A percentile compares a stretch with the other conserved stretches of the same genome.
These are phyloP conservation scores for Setomelanomma holmii DNA, from an alignment of 2,329 filamentous ascomycete genomes.

Conservation along the genomic window DNA sequence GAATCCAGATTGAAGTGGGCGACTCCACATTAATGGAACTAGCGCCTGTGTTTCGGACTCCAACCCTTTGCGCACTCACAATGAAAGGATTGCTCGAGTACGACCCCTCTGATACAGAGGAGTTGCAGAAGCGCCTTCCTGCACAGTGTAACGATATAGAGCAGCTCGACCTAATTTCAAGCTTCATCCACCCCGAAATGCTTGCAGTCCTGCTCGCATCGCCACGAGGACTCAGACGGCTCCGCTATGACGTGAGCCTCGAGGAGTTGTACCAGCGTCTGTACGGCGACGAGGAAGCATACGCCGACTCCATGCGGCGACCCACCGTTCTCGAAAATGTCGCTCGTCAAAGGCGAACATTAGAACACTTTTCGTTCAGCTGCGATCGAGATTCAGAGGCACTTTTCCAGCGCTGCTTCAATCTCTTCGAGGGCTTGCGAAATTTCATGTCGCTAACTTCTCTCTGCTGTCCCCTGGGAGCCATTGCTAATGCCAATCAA, in stretches of 20 bases:
- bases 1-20: not conserved
- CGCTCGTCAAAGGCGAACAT: no score
- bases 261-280: not conserved
- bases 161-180: slow-evolving; percentile 19
- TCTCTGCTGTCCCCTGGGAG: no score
- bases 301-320: not conserved
- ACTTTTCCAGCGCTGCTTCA: no score
- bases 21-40: not conserved
- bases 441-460: no score
- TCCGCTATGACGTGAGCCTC: slow-evolving; percentile 2
- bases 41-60: slow-evolving; percentile 15
- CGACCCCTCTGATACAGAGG: slow-evolving; percentile 1
- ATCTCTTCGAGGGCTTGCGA: no score
- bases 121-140: slow-evolving; percentile 24
- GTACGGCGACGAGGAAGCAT: slow-evolving; percentile 4
- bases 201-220: slow-evolving; percentile 25
- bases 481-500: no score
- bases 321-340: not conserved
- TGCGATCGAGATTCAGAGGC: no score
- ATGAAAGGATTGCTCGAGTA: slow-evolving; percentile 17
- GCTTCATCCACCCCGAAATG: slow-evolving; percentile 13
- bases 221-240: slow-evolving; percentile 14
- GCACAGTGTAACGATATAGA: slow-evolving; percentile 20
- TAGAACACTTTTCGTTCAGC: no score
- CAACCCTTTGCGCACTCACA: slow-evolving; percentile 24